Conservation (phyloP, 108 stramenopile species). For the Skeletonema potamos region DNA sequence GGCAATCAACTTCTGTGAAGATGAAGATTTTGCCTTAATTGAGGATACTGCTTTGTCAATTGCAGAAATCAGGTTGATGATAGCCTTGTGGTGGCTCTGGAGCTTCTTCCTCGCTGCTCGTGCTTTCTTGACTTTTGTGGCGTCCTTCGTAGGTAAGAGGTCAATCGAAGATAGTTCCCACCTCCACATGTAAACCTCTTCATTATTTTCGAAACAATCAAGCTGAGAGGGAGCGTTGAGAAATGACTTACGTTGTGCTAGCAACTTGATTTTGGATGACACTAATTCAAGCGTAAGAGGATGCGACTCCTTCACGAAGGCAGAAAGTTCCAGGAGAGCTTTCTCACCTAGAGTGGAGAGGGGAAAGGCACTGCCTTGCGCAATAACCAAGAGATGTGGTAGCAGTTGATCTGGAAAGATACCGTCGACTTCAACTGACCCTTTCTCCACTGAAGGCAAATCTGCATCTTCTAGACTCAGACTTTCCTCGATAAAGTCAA, state of each 20-base stretch:
- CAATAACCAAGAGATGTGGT: conserved; percentile 46
- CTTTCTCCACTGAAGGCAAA: conserved; percentile 18
- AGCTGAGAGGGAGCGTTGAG: conserved; percentile 28
- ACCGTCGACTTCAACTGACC: conserved; percentile 32
- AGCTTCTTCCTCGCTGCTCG: conserved; percentile 62
- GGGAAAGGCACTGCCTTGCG: conserved; percentile 62
- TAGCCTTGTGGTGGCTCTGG: conserved; percentile 46
- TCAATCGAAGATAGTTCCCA: conserved; percentile 77
- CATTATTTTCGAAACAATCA: conserved; percentile 43
- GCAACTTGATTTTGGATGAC: conserved; percentile 63
- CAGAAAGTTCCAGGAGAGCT: conserved; percentile 39
- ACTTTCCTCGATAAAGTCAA: conserved; percentile 34
- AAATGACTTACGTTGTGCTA: conserved; percentile 68
- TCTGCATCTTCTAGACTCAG: conserved; percentile 11
- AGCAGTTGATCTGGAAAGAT: conserved; percentile 56
- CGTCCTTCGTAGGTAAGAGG: conserved; percentile 46
- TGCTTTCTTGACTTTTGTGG: conserved; percentile 59
- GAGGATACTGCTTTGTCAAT: conserved; percentile 47
- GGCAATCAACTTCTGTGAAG: conserved; percentile 33
- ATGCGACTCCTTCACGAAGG: conserved; percentile 17
- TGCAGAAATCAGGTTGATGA: conserved; percentile 51
- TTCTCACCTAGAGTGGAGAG: conserved; percentile 46
- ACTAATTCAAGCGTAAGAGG: conserved; percentile 49
- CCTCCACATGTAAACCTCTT: conserved; percentile 64
- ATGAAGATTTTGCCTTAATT: conserved; percentile 17